Percentiles rank a stretch among this genome's conserved stretches.
These are phyloP conservation scores for Calamus simplicifolius DNA, from an alignment of 176 grass and related monocot species.

Conservation along the genomic window DNA sequence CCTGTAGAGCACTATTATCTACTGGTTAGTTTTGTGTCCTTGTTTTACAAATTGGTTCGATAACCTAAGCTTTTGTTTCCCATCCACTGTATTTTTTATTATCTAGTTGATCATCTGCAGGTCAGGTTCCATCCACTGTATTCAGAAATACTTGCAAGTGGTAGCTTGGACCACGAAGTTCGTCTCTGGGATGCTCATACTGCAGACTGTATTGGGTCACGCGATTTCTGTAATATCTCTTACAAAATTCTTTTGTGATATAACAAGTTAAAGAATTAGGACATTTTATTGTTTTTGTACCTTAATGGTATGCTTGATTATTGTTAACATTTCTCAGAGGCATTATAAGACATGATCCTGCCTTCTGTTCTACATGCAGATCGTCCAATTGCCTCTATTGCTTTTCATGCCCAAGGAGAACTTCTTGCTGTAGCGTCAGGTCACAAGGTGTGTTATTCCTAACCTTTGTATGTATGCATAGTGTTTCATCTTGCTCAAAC, in stretches of 20 bases:
- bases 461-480: neutral
- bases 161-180: conserved; percentile 98
- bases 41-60: too few relatives aligned
- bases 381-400: conserved; percentile 94
- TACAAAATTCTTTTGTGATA: conserved; percentile 3
- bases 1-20: too few relatives aligned
- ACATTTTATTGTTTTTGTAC: conserved; percentile 18
- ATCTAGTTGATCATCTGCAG: conserved; percentile 36
- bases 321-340: neutral
- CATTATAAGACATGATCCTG: neutral
- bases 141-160: conserved; percentile 94
- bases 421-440: conserved; percentile 94
- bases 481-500: too few relatives aligned
- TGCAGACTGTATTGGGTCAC: conserved; percentile 67
- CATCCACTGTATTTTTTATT: neutral
- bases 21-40: too few relatives aligned
- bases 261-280: neutral
- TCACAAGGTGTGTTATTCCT: conserved; percentile 64
- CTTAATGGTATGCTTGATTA: neutral
- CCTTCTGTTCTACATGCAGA: conserved; percentile 31
- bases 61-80: too few relatives aligned
- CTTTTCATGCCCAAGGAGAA: conserved; percentile 96
- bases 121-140: conserved; percentile 89
- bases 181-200: conserved; percentile 93
- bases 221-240: conserved; percentile 73